phyloP scores from a whole-genome alignment of 2,329 filamentous ascomycete genomes.

The Chalaropsis ovoidea region DNA sequence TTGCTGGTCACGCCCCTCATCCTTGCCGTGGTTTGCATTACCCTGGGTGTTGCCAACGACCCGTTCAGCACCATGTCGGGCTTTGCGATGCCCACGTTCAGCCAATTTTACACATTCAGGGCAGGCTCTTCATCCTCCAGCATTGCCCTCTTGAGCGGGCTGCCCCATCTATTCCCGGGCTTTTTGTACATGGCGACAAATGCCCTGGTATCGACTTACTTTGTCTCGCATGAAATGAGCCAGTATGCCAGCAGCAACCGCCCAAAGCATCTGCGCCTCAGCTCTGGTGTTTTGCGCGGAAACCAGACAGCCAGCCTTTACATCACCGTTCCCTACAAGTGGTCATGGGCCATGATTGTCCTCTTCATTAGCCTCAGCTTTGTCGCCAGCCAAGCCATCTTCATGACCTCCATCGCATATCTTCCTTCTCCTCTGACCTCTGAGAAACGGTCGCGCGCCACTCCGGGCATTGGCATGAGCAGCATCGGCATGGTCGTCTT shows the following conservation, averaged over 20 bases:
- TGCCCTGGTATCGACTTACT: slow-evolving; percentile 40
- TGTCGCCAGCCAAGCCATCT: slow-evolving; percentile 39
- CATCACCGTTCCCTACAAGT: slow-evolving; percentile 41
- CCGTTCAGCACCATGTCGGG: slow-evolving; percentile 31
- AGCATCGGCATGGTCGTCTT: slow-evolving; percentile 37
- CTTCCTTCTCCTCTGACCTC: slow-evolving; percentile 26
- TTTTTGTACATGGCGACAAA: slow-evolving; percentile 41
- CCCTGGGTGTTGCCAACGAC: slow-evolving; percentile 31
- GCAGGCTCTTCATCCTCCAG: slow-evolving; percentile 29
- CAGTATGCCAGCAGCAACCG: slow-evolving; percentile 34
- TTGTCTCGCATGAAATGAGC: slow-evolving; percentile 42
- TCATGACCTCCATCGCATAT: slow-evolving; percentile 32
- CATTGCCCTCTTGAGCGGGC: slow-evolving; percentile 35
- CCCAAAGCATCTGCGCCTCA: slow-evolving; percentile 37
- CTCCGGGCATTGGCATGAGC: slow-evolving; percentile 37
- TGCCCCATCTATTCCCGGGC: slow-evolving; percentile 42
- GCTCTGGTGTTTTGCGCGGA: slow-evolving; percentile 37
- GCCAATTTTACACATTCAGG: slow-evolving; percentile 32
- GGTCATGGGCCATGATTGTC: slow-evolving; percentile 38
- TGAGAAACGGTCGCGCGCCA: slow-evolving; percentile 19
- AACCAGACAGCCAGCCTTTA: slow-evolving; percentile 40
- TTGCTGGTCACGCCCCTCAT: slow-evolving; percentile 35
- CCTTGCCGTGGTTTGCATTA: slow-evolving; percentile 36
- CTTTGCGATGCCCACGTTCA: slow-evolving; percentile 35
- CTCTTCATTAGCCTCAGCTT: slow-evolving; percentile 39